Conservation (phyloP, 352 stramenopile genomes). For the Globisporangium cylindrosporum region DNA sequence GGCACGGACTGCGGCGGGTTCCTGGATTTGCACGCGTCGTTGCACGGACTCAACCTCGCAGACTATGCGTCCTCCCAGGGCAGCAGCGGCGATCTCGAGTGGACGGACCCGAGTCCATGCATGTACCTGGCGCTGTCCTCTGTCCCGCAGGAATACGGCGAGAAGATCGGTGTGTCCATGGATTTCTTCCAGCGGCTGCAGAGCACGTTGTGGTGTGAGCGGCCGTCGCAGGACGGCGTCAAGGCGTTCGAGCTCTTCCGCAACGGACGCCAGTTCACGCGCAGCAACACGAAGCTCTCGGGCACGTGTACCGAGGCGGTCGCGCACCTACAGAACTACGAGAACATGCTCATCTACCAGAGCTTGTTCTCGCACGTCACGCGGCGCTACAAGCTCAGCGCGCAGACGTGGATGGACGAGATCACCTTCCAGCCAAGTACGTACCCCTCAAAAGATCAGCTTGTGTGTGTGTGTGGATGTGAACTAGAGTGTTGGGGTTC, state of each 20-base stretch:
- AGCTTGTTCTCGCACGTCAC: slow-evolving; percentile 42
- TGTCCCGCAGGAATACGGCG: slow-evolving; percentile 40
- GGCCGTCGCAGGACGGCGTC: slow-evolving; percentile 17
- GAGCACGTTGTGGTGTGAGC: slow-evolving; percentile 43
- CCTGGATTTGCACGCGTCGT: slow-evolving; percentile 32
- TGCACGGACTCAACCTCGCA: slow-evolving; percentile 28
- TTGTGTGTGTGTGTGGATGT: not conserved
- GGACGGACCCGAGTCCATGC: slow-evolving; percentile 17
- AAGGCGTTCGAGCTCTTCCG: slow-evolving; percentile 41
- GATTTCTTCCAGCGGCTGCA: slow-evolving; percentile 66
- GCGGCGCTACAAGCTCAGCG: slow-evolving; percentile 40
- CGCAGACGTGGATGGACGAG: slow-evolving; percentile 52
- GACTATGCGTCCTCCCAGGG: slow-evolving; percentile 18
- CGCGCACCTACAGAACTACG: slow-evolving; percentile 41
- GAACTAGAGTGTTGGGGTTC: not conserved
- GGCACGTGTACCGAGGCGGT: slow-evolving; percentile 37
- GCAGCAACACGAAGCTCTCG: slow-evolving; percentile 47
- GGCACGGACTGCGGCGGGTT: slow-evolving; percentile 7
- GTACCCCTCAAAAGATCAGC: not conserved
- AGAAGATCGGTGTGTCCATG: slow-evolving; percentile 59
- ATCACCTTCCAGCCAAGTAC: slow-evolving; percentile 37
- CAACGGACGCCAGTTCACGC: slow-evolving; percentile 41
- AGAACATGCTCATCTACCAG: slow-evolving; percentile 49
- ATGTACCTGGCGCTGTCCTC: slow-evolving; percentile 39
- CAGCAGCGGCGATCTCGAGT: slow-evolving; percentile 17